These are phyloP conservation scores for Deakozyma indianensis DNA, from an alignment of 805 yeast genomes.

Conservation along the genomic window DNA sequence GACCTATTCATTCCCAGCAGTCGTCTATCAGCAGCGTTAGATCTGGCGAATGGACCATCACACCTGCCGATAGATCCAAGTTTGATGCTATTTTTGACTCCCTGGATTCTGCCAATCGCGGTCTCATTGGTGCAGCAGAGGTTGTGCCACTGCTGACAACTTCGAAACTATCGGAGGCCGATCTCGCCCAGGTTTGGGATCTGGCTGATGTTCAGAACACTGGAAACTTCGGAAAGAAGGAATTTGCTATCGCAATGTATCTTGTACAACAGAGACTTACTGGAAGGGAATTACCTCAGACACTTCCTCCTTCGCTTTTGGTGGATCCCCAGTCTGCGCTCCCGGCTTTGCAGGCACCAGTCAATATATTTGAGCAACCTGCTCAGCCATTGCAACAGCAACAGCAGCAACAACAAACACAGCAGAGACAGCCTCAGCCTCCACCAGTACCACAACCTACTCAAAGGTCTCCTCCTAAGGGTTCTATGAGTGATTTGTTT, in stretches of 20 bases:
- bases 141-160: slow-evolving; percentile 83
- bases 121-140: slow-evolving; percentile 57
- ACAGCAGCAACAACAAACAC: slow-evolving; percentile 10
- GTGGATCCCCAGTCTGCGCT: slow-evolving; percentile 2
- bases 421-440: slow-evolving; percentile 7
- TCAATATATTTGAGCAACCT: not conserved
- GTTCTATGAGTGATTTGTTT: slow-evolving; percentile 54
- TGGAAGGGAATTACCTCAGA: slow-evolving; percentile 65
- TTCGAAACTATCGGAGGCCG: slow-evolving; percentile 73
- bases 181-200: slow-evolving; percentile 87
- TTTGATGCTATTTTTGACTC: slow-evolving; percentile 68
- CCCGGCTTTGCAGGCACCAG: slow-evolving; percentile 3
- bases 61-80: slow-evolving; percentile 56
- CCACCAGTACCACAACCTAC: slow-evolving; percentile 18
- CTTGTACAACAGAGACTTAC: slow-evolving; percentile 72
- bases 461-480: slow-evolving; percentile 24
- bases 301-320: slow-evolving; percentile 53
- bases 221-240: slow-evolving; percentile 65
- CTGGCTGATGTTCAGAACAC: slow-evolving; percentile 78
- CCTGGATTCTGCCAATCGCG: slow-evolving; percentile 51
- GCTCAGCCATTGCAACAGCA: slow-evolving; percentile 11
- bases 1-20: not conserved
- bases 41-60: slow-evolving; percentile 46
- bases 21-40: slow-evolving; percentile 3
- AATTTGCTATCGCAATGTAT: slow-evolving; percentile 88